phyloP scores from a whole-genome alignment of 495 filamentous ascomycete species.

The Aspergillus wentii region DNA sequence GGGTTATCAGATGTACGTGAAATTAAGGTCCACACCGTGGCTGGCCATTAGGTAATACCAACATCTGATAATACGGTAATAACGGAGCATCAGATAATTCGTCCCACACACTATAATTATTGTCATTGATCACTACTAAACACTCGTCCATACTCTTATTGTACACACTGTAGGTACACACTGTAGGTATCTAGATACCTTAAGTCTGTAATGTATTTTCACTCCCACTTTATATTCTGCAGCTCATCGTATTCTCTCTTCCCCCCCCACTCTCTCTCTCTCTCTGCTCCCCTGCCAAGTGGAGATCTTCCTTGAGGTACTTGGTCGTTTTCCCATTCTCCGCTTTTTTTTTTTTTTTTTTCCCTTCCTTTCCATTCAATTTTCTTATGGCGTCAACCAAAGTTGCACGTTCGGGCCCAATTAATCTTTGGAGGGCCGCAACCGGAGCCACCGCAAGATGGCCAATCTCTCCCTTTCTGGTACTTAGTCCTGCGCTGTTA shows the following conservation, averaged over 20 bases:
- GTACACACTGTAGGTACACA: too few relatives aligned
- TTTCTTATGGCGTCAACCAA: slow-evolving; percentile 6
- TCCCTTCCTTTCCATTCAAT: background rate
- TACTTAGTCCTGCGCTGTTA: background rate
- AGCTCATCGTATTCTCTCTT: background rate
- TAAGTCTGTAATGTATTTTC: too few relatives aligned
- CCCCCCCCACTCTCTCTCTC: background rate
- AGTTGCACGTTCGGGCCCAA: too few relatives aligned
- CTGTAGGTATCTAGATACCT: too few relatives aligned
- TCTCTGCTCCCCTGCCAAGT: slow-evolving; percentile 4
- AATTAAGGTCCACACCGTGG: too few relatives aligned
- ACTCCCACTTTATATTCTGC: background rate
- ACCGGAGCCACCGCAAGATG: slow-evolving; percentile 9
- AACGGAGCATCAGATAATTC: too few relatives aligned
- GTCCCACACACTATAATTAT: too few relatives aligned
- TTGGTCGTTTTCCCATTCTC: too few relatives aligned
- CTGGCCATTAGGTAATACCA: too few relatives aligned
- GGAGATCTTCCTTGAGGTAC: slow-evolving; percentile 5
- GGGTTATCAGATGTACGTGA: slow-evolving; percentile 9
- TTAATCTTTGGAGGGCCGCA: slow-evolving; percentile 5
- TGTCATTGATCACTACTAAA: too few relatives aligned
- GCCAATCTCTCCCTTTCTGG: background rate
- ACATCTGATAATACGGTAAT: too few relatives aligned
- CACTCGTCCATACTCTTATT: slow-evolving; percentile 1
- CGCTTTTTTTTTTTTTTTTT: slow-evolving; percentile 1